Evolutionary conservation across 768 basidiomycete species (phyloP), one percentile per base, ranked within the genome.

Genomic region (Termitomyces sp.): DNA sequence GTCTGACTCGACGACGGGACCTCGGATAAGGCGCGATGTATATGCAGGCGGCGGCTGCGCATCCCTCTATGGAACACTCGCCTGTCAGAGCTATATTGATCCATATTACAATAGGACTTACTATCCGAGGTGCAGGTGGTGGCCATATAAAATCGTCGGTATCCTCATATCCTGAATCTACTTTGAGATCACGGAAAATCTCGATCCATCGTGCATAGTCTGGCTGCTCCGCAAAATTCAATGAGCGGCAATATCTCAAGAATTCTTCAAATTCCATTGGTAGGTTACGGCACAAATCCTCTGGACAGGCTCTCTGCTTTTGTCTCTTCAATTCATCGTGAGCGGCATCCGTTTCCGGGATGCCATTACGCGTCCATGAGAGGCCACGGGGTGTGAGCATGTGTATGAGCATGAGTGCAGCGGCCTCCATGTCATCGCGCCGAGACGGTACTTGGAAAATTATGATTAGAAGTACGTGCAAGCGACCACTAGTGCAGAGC

Each of bases 341-440:
- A 10, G 83, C 83, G 18, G 74, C 76, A 22, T 84, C 80, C 6
- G 84, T 84, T 63, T 86, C 87, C 8, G 89, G 89, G 14, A 91
- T 80, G n/a, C 89, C 89, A 59, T 87, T 87, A 24, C 89, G 80
- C 41, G 88, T 91, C 89, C 89, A 92, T 18, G 81, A 71, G 24
- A 92, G 79, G 9, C 89, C 89, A 16, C 83, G 80, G 2, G 89
- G 88, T 6, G 85, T 92, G 45, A 92, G 76, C 26, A 92, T 76
- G 66, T 92, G 89, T 55, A 92, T 88, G 54, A 92, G 75, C 88
- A 92, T 88, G 47, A 92, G 74, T 3, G 87, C 87, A 20, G 81
- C 75, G 0, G 89, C 88, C 69, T 92, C 89, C 48, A 92, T 76
- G 65, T 92, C 89, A 65, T 92, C 89, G 57, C 89, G 78, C 48